A percentile compares a stretch with the other conserved stretches of the same genome.
phyloP scores from a whole-genome alignment of 1,284 basidiomycete genomes.

The Grifola frondosa region DNA sequence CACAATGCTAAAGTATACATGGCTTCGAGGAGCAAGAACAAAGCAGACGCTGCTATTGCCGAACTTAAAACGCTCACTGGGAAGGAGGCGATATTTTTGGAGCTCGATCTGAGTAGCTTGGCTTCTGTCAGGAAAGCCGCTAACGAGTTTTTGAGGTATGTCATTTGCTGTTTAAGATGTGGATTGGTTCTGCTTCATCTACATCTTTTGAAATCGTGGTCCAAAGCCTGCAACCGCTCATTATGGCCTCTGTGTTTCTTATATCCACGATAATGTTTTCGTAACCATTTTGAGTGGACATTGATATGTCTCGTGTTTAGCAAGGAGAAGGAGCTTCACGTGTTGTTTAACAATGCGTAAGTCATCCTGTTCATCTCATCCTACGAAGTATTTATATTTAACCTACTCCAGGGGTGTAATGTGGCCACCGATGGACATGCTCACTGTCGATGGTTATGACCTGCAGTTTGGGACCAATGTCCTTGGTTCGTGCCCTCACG shows the following conservation, averaged over 20 bases:
- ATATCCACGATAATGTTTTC: constrained; percentile 30
- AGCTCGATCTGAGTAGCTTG: constrained; percentile 50
- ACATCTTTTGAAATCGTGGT: too few relatives aligned
- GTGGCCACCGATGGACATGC: constrained; percentile 34
- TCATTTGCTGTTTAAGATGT: constrained; percentile 15
- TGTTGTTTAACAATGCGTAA: constrained; percentile 55
- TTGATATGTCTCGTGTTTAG: constrained; percentile 7
- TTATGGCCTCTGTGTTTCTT: too few relatives aligned
- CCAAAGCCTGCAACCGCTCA: too few relatives aligned
- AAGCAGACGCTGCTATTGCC: constrained; percentile 43
- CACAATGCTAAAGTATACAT: constrained; percentile 55
- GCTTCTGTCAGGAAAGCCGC: constrained; percentile 41
- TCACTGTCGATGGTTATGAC: constrained; percentile 48
- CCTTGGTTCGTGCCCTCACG: constrained; percentile 25
- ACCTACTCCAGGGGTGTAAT: constrained; percentile 43
- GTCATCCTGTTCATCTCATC: constrained; percentile 17
- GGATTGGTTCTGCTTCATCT: too few relatives aligned
- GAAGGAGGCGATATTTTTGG: constrained; percentile 43
- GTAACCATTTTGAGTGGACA: constrained; percentile 21
- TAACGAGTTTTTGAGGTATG: constrained; percentile 38
- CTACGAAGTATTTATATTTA: constrained; percentile 5
- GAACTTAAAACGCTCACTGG: constrained; percentile 38
- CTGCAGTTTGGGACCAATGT: constrained; percentile 53
- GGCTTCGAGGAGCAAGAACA: constrained; percentile 40
- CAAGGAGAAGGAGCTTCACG: constrained; percentile 48